Percentiles rank a stretch among this genome's conserved stretches.
Conservation (phyloP, 768 basidiomycete genomes). For the Infundibulicybe gibba region DNA sequence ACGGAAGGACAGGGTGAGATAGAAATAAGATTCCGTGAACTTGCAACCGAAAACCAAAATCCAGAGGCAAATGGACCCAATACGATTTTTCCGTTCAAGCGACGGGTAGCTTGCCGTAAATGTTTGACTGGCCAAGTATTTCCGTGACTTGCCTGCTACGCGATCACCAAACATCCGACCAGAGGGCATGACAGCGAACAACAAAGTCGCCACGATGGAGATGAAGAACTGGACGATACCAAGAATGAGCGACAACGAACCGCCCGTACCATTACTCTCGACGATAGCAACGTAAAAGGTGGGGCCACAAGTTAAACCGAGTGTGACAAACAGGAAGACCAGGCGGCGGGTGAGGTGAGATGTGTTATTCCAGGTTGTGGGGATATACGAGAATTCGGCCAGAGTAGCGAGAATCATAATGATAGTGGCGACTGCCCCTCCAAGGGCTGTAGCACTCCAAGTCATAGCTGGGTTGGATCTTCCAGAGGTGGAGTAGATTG, state of each 20-base stretch:
- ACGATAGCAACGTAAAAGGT: slow-evolving; percentile 93
- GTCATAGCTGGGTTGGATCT: slow-evolving; percentile 71
- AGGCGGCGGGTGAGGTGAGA: slow-evolving; percentile 92
- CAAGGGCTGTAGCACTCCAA: slow-evolving; percentile 93
- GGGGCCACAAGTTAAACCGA: slow-evolving; percentile 88
- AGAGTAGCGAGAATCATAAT: slow-evolving; percentile 97
- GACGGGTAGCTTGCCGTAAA: slow-evolving; percentile 95
- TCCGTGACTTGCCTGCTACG: slow-evolving; percentile 91
- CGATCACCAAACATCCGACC: slow-evolving; percentile 99
- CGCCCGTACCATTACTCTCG: slow-evolving; percentile 59
- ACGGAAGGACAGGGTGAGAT: slow-evolving; percentile 91
- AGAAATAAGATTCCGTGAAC: slow-evolving; percentile 96
- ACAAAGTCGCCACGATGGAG: slow-evolving; percentile 77
- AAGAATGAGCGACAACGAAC: slow-evolving; percentile 82
- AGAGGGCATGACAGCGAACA: slow-evolving; percentile 91
- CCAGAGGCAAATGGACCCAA: slow-evolving; percentile 84
- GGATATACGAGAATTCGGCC: slow-evolving; percentile 96
- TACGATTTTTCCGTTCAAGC: slow-evolving; percentile 58
- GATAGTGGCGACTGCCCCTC: slow-evolving; percentile 91
- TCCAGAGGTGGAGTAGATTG: slow-evolving; percentile 68
- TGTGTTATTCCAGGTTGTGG: slow-evolving; percentile 98
- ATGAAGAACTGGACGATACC: slow-evolving; percentile 97
- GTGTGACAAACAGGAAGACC: slow-evolving; percentile 84
- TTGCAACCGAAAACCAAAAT: slow-evolving; percentile 94
- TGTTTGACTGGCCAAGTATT: slow-evolving; percentile 97